Base-by-base conservation (phyloP, 306 rosid genomes). In the Prunus dulcis region DNA sequence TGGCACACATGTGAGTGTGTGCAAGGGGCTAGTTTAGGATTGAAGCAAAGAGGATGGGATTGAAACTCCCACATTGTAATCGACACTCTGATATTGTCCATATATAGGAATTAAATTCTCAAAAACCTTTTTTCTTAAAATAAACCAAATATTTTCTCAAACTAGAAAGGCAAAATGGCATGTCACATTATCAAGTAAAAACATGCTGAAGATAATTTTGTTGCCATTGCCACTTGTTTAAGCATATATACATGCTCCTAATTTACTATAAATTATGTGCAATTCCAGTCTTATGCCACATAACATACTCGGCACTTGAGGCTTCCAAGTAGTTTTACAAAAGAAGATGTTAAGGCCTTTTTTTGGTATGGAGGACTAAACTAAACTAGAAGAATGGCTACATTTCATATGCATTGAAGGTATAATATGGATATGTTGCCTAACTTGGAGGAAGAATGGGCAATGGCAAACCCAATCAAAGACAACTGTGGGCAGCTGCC, bases 261-360 rank as follows among this genome's bases (percentile, higher is more conserved):
- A 13, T 63, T 65, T 51, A 14, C 72, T 17, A 15, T 52, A 28
- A 28, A 27, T n/a, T 72, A 7, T 52, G 32, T 62, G 67, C 64
- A 72, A 62, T 69, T 74, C 74, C 81, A 91, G 97, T 93, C 97
- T 32, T 89, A 89, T 56, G 93, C 88, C 66, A 92, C 97, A 74
- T 92, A 78, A 43, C 89, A 6, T 92, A 89, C 76, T 92, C 96
- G 4, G 96, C 41, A 85, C 69, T 82, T 92, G 49, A 84, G 97
- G 69, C 93, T 92, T 79, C 93, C 97, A 15, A 78, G 83, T 2
- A 28, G 68, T 22, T 84, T 82, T 89, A 41, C 75, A 25, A 79
- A 80, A 85, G 93, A 88, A 74, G 95, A 89, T 71, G 23, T 92
- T 8, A 18, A 11, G 10, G 67, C 69, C 75, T 32, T 32, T 0